phyloP scores from a whole-genome alignment of 2,329 filamentous ascomycete species.

The Sclerotinia trifoliorum region DNA sequence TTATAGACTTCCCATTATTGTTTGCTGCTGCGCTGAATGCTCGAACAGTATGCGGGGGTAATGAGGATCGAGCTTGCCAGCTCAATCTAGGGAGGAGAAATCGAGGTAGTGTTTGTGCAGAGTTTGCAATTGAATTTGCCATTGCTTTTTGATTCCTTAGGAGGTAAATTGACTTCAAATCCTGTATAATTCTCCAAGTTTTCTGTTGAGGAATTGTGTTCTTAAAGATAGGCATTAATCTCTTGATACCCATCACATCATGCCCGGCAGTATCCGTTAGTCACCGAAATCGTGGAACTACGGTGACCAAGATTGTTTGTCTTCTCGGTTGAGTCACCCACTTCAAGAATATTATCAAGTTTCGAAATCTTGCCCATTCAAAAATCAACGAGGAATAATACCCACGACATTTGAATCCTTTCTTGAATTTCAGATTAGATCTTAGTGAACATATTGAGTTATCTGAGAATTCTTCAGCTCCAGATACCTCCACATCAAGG shows the following conservation, averaged over 20 bases:
- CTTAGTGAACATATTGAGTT: background rate
- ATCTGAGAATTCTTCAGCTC: background rate
- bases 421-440: constrained; percentile 7
- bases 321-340: constrained; percentile 25
- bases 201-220: background rate
- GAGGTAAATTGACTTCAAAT: background rate
- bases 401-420: constrained; percentile 8
- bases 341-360: constrained; percentile 23
- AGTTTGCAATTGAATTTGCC: constrained; percentile 32
- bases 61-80: constrained; percentile 34
- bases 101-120: constrained; percentile 34
- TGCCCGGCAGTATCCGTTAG: constrained; percentile 7
- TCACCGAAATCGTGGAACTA: constrained; percentile 6
- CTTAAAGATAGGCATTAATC: background rate
- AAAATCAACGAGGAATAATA: constrained; percentile 9
- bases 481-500: constrained; percentile 9
- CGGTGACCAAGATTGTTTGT: constrained; percentile 17
- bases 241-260: constrained; percentile 3
- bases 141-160: constrained; percentile 27
- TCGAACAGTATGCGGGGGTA: constrained; percentile 28
- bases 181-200: background rate
- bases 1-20: constrained; percentile 23
- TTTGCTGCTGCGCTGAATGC: constrained; percentile 31
- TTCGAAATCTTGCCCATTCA: constrained; percentile 15
- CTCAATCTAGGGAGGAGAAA: constrained; percentile 40